Conservation (phyloP, 345 rosid genomes). For the Stellera chamaejasme region DNA sequence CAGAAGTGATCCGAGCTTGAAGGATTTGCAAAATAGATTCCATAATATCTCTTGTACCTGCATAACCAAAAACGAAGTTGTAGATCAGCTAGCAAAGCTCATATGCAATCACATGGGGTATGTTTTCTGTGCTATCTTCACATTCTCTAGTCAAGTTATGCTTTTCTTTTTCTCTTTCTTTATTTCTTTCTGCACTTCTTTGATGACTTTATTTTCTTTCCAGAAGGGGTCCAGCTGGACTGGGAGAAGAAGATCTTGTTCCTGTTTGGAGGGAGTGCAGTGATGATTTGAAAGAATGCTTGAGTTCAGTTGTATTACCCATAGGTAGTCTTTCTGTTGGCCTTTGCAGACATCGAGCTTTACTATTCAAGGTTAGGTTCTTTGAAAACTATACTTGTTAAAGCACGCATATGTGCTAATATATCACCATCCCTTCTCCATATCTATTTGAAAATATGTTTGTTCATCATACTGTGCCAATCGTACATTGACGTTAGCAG, state of each 20-base stretch:
- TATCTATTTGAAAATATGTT: no score
- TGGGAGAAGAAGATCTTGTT: conserved; percentile 61
- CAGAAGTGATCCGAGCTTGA: conserved; percentile 67
- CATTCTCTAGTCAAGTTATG: conserved; percentile 12
- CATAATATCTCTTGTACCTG: conserved; percentile 58
- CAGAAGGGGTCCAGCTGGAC: conserved; percentile 62
- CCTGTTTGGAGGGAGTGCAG: conserved; percentile 76
- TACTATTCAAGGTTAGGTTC: conserved; percentile 83
- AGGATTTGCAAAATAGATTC: conserved; percentile 78
- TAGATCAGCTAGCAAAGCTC: conserved; percentile 92
- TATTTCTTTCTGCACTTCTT: conserved; percentile 9
- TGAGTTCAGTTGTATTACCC: conserved; percentile 83
- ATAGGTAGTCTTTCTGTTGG: conserved; percentile 89
- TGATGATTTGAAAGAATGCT: conserved; percentile 68
- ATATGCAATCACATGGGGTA: conserved; percentile 92
- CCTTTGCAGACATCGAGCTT: conserved; percentile 93
- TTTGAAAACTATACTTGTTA: background rate
- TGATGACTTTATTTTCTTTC: conserved; percentile 22
- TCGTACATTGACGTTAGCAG: no score
- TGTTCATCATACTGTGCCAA: no score
- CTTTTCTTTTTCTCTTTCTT: background rate
- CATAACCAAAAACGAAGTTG: conserved; percentile 78
- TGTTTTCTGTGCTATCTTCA: conserved; percentile 38
- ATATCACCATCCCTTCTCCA: no score
- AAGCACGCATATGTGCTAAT: no score